Percentiles rank a stretch among this genome's conserved stretches.
Evolutionary conservation across 2,329 filamentous ascomycete genomes (phyloP).

Genomic region (Dothistroma pini): DNA sequence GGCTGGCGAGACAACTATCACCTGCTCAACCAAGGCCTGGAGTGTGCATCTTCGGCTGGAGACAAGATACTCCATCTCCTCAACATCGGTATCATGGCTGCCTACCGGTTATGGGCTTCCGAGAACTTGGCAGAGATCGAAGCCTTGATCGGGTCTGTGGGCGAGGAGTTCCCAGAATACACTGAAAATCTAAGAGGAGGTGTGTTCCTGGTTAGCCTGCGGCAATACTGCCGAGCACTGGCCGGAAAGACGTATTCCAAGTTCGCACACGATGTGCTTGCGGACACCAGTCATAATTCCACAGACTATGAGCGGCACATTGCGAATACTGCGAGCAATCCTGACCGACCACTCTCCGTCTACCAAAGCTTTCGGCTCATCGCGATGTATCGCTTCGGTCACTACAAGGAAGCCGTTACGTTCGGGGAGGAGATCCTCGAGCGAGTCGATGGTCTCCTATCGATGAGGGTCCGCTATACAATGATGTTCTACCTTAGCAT

Average conservation of each 20-base stretch:
- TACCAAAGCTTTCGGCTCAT: conserved; percentile 58
- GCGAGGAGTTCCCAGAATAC: conserved; percentile 71
- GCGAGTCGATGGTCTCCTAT: conserved; percentile 43
- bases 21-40: conserved; percentile 62
- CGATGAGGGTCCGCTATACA: conserved; percentile 42
- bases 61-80: conserved; percentile 70
- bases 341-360: conserved; percentile 61
- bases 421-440: conserved; percentile 42
- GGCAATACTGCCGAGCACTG: conserved; percentile 65
- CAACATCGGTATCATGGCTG: conserved; percentile 64
- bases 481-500: conserved; percentile 44
- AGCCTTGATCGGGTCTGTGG: conserved; percentile 66
- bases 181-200: conserved; percentile 67
- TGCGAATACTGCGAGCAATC: conserved; percentile 51
- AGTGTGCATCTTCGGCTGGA: conserved; percentile 62
- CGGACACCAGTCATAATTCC: conserved; percentile 63
- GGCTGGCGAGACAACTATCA: conserved; percentile 57
- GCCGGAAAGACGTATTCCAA: conserved; percentile 66
- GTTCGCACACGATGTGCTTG: conserved; percentile 57
- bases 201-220: conserved; percentile 61
- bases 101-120: conserved; percentile 65
- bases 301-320: conserved; percentile 52
- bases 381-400: conserved; percentile 43
- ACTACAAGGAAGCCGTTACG: conserved; percentile 40
- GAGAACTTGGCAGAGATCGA: conserved; percentile 68